Base-by-base conservation (phyloP, 1,284 basidiomycete genomes). In the Sporisorium reilianum region DNA sequence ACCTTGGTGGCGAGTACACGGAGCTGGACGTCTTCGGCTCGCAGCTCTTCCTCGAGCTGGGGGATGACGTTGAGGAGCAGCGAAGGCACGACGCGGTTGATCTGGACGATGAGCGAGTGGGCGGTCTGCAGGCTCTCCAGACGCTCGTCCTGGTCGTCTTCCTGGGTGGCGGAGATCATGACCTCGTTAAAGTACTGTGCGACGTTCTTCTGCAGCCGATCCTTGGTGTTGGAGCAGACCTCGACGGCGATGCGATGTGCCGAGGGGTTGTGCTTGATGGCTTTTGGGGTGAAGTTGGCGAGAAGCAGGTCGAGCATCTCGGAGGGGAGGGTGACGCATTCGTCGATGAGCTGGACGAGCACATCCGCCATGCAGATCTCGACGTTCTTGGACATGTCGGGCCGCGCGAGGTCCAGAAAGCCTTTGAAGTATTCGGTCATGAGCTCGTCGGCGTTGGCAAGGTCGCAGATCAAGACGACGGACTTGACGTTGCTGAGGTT, bases 401-500 rank as follows among this genome's bases (percentile, higher is more conserved):
- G 56, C 86, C 91, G 88, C 36, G 95, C 90, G 45, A 96, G 88
- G 11, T 88, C 88, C 74, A 97, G 94, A 79, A 95, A 90, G 79
- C 90, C 90, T 67, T 90, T 89, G 85, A 98, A 97, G 75, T 94
- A 90, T 32, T 92, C 90, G 52, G 87, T 86, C 87, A 97, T 91
- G 69, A 97, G 88, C 59, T 94, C 92, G 59, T 98, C 95, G 10
- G 91, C 90, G 30, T 90, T 90, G 0, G 92, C 91, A 6, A 97
- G 88, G 85, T 98, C 95, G 85, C 93, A 94, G 11, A 98, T 90
- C 68, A 99, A 89, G 3, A 95, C 93, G 30, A 97, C 91, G 75
- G 92, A 94, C 88, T 98, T 97, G 82, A 97, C 95, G 34, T 91
- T 93, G 6, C 94, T 93, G 16, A 99, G 88, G 30, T 90, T 93